Evolutionary conservation across 768 basidiomycete species (phyloP), one percentile per base, ranked within the genome.

Genomic region (Hericium rajendrae): DNA sequence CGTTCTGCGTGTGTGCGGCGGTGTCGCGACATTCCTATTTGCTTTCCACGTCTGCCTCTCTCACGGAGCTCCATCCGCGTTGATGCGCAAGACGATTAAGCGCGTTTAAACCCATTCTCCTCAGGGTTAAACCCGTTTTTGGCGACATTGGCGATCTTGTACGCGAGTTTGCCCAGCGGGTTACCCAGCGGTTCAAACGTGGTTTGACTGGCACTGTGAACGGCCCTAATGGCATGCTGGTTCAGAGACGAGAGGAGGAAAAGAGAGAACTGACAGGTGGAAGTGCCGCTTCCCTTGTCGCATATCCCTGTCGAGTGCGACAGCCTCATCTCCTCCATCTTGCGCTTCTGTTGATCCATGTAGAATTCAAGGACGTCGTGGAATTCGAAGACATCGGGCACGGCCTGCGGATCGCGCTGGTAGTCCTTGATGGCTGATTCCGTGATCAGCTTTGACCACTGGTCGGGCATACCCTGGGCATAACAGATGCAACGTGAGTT

Each of bases 401-500:
- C 95, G 1, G 95, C 95, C 66, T 98, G 95, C 0, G 95, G 95
- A 66, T 99, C 89, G 68, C 89, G 90, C 4, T 91, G 93, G 57
- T 97, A 97, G 71, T 99, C 95, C 73, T 99, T 99, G 71, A 99
- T 97, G 38, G 94, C 94, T 3, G 92, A 94, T 67, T 94, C 92
- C 4, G 92, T 97, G 65, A 99, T 80, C n/a, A 99, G 78, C 60
- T 94, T 91, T 66, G 83, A 90, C 95, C 95, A 99, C 76, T 95
- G 92, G 56, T 97, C 94, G 10, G 95, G 95, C 70, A 99, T 83
- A 57, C 95, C 95, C 92, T 94, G 62, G 28, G 49, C 38, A 43
- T 54, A 28, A 51, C 22, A 38, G 39, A 51, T 55, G 6, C 9
- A 32, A 32, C 32, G 9, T 32, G 32, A 32, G 5, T 32, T 32